A percentile compares a stretch with the other conserved stretches of the same genome.
These are phyloP conservation scores for Mycena amicta DNA, from an alignment of 768 basidiomycete species.

Conservation along the genomic window DNA sequence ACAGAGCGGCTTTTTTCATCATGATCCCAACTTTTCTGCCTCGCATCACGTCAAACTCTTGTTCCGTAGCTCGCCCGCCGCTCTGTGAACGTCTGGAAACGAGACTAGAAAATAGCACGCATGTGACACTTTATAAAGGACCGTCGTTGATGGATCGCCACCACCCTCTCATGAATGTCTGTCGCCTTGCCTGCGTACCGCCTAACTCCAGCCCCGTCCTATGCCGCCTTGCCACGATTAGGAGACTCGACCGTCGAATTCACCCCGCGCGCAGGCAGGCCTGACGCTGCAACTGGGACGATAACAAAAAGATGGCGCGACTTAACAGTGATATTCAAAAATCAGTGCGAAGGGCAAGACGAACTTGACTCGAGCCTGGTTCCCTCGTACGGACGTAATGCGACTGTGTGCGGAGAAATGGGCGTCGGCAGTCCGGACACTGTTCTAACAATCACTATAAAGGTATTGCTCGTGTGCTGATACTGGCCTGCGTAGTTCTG, in stretches of 20 bases:
- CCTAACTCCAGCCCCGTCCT: conserved; percentile 30
- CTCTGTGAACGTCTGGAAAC: no score
- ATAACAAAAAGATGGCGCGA: conserved; percentile 37
- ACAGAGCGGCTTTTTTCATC: no score
- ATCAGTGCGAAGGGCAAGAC: conserved; percentile 33
- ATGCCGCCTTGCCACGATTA: conserved; percentile 34
- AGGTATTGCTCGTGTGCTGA: conserved; percentile 31
- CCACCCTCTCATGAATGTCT: conserved; percentile 21
- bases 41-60: no score
- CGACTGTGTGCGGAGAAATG: conserved; percentile 39
- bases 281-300: conserved; percentile 24
- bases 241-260: conserved; percentile 42
- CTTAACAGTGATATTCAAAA: conserved; percentile 39
- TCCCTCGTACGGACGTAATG: conserved; percentile 41
- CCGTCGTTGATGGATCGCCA: no score
- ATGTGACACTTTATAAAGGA: no score
- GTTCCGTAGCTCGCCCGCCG: no score
- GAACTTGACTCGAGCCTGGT: conserved; percentile 9
- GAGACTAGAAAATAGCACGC: no score
- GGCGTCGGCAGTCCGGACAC: conserved; percentile 32
- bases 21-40: no score
- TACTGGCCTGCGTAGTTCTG: neutral
- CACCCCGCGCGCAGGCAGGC: conserved; percentile 35
- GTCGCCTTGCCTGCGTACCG: conserved; percentile 16
- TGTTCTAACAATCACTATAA: conserved; percentile 37